Percentiles rank a stretch among this genome's conserved stretches.
Conservation (phyloP, 805 yeast genomes). For the Candida quercuum region DNA sequence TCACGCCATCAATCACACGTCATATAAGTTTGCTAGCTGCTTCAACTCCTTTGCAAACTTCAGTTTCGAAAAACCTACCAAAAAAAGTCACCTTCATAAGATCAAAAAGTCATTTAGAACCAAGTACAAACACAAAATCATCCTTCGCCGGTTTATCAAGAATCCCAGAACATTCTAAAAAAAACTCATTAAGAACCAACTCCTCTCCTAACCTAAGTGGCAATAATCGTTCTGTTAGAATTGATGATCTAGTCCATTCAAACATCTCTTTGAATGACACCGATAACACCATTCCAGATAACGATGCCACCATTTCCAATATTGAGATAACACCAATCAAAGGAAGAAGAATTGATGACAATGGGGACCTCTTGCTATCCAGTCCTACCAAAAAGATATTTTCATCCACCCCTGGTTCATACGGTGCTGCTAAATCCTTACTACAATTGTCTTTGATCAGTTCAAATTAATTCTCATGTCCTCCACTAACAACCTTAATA, state of each 20-base stretch:
- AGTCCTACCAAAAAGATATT: constrained; percentile 31
- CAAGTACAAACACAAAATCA: constrained; percentile 1
- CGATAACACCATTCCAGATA: constrained; percentile 5
- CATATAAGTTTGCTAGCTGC: constrained; percentile 31
- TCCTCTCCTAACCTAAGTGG: constrained; percentile 1
- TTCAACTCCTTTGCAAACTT: constrained; percentile 22
- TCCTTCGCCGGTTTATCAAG: constrained; percentile 7
- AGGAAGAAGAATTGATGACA: constrained; percentile 17
- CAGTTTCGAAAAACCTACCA: constrained; percentile 5
- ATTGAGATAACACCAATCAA: constrained; percentile 20
- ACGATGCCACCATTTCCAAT: constrained; percentile 6
- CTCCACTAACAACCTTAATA: neutral
- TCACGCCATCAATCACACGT: constrained; percentile 22
- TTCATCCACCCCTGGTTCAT: constrained; percentile 40
- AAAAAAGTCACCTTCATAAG: constrained; percentile 18
- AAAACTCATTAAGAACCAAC: constrained; percentile 1
- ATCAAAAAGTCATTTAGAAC: constrained; percentile 6
- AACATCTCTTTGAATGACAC: constrained; percentile 6
- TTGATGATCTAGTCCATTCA: constrained; percentile 12
- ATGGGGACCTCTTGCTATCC: constrained; percentile 24
- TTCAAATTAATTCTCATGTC: constrained; percentile 12
- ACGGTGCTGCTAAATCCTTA: constrained; percentile 42
- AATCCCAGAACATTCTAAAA: constrained; percentile 6
- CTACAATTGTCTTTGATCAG: constrained; percentile 33
- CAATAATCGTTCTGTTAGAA: constrained; percentile 9